A percentile compares a stretch with the other conserved stretches of the same genome.
These are phyloP conservation scores for Hypoxylon fuscum DNA, from an alignment of 495 filamentous ascomycete genomes.

Conservation along the genomic window DNA sequence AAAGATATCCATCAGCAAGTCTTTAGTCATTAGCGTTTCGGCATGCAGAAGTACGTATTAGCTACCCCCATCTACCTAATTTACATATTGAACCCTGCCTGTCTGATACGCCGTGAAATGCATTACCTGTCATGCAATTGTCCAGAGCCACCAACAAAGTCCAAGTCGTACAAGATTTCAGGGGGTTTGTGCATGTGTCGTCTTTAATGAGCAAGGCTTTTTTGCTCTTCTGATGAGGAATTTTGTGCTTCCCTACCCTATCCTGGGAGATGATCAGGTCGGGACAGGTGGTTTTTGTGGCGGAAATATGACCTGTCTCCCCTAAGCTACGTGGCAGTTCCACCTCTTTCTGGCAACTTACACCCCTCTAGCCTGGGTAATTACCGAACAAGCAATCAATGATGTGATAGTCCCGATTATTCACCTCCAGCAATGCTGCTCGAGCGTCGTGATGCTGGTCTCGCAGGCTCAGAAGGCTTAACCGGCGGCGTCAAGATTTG, in stretches of 20 bases:
- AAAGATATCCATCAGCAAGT: no score
- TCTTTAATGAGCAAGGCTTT: background rate
- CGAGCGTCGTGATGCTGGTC: slow-evolving; percentile 27
- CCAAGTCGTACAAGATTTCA: background rate
- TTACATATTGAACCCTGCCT: slow-evolving; percentile 21
- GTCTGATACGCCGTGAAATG: slow-evolving; percentile 34
- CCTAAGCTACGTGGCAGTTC: background rate
- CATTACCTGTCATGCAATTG: slow-evolving; percentile 35
- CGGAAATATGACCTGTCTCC: slow-evolving; percentile 11
- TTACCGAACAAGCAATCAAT: no score
- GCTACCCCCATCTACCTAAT: slow-evolving; percentile 25
- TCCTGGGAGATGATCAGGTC: no score
- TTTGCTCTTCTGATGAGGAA: background rate
- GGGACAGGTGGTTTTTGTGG: background rate
- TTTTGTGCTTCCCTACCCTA: no score
- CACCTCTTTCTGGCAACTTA: background rate
- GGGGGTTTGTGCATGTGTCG: background rate
- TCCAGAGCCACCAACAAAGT: slow-evolving; percentile 18
- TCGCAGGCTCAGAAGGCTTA: slow-evolving; percentile 53
- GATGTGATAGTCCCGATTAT: slow-evolving; percentile 3
- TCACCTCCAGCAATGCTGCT: slow-evolving; percentile 17
- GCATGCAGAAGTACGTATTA: slow-evolving; percentile 14
- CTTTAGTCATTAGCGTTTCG: no score
- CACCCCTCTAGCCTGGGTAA: background rate
- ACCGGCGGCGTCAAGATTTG: slow-evolving; percentile 61